Evolutionary conservation across 129 eudicot species (phyloP), one percentile per base, ranked within the genome.

Genomic region (Tanacetum coccineum): DNA sequence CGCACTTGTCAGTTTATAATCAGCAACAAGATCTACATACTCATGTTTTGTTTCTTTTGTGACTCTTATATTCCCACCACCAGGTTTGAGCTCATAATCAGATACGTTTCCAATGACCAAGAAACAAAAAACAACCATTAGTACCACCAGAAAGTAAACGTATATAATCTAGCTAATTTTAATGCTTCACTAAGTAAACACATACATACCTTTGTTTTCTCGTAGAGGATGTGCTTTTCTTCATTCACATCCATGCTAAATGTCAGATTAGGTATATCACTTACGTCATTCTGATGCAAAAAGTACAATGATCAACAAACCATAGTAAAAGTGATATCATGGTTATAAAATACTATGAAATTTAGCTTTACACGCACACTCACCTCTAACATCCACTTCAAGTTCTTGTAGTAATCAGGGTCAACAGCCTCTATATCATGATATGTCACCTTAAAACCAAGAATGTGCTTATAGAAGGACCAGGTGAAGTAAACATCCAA

Each of bases 351-450:
- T n/a, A n/a, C n/a, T n/a, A n/a, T n/a, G n/a, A n/a, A n/a, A n/a
- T 2, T 14, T 52, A 52, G 20, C 13, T 52, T 17, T 52, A 52
- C 21, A 52, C n/a, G n/a, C n/a, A 25, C n/a, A n/a, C 58, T 52
- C 58, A 18, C 62, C 62, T 56, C 62, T 14, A 56, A 13, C 62
- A 56, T 56, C 62, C 62, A 56, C 62, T 56, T 56, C 62, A 56
- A 21, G 62, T 56, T 56, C 62, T 56, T 56, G 36, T 20, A 56
- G 62, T n/a, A n/a, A n/a, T n/a, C n/a, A n/a, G n/a, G n/a, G n/a
- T n/a, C 62, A 22, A 57, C 36, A 2, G 62, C 62, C 14, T 57
- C 62, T 9, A 57, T 57, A 22, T 57, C 62, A n/a, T 57, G 40
- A 25, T 57, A 57, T 57, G 62, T 57, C 11, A 57, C 62, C 36